phyloP scores from a whole-genome alignment of 345 rosid species.

The Kernera saxatilis region DNA sequence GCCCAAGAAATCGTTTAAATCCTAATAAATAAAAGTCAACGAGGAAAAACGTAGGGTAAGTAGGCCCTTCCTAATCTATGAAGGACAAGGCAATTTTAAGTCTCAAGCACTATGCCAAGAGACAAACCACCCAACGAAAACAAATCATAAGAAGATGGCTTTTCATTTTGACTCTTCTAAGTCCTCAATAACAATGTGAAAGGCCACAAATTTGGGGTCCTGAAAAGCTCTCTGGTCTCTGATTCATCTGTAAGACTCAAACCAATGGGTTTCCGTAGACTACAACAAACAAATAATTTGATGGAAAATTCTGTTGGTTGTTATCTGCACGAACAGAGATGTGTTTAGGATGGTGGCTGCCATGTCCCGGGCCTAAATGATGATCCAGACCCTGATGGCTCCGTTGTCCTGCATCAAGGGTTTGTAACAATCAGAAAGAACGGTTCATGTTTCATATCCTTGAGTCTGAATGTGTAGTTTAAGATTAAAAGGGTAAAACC shows the following conservation, averaged over 20 bases:
- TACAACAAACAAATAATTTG: slow-evolving; percentile 9
- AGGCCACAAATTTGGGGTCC: slow-evolving; percentile 16
- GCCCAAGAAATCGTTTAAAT: not conserved
- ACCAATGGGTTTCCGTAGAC: slow-evolving; percentile 8
- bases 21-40: slow-evolving; percentile 19
- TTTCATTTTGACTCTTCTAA: slow-evolving; percentile 21
- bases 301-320: not conserved
- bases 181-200: slow-evolving; percentile 11
- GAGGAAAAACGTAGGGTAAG: not conserved
- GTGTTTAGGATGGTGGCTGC: slow-evolving; percentile 78
- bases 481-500: not conserved
- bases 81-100: slow-evolving; percentile 7
- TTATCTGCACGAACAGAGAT: not conserved
- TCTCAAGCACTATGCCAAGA: slow-evolving; percentile 20
- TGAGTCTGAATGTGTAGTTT: not conserved
- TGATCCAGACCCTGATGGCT: slow-evolving; percentile 85
- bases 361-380: slow-evolving; percentile 87
- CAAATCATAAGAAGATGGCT: not conserved
- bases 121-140: slow-evolving; percentile 7
- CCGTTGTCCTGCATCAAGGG: slow-evolving; percentile 45
- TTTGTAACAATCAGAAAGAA: not conserved
- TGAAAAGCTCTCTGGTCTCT: not conserved
- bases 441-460: not conserved
- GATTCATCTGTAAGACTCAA: not conserved
- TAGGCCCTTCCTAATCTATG: not conserved